Evolutionary conservation across 169 alveolate species (phyloP), one percentile per base, ranked within the genome.

Genomic region (Plasmodium cynomolgi): DNA sequence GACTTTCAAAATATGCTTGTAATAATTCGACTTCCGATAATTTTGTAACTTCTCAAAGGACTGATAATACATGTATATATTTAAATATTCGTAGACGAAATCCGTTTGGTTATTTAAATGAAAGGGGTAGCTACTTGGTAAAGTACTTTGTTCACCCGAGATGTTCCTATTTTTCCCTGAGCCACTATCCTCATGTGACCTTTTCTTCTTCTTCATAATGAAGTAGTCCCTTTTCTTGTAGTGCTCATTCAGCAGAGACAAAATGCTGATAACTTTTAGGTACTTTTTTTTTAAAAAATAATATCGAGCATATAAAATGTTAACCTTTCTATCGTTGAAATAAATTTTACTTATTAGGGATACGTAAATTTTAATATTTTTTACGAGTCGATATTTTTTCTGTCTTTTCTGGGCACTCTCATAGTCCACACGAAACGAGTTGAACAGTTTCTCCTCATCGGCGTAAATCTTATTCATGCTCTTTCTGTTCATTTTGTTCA

Each of bases 251-350:
- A 86, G 71, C 34, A 86, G 62, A 20, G 93, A 86, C 68, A 86
- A 77, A 15, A 86, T 86, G 23, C 39, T 56, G 20, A 86, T 86
- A 86, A 86, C 93, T 79, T 77, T 86, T 77, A 44, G 41, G 71
- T 86, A 86, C 71, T 86, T 86, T 75, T 86, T 50, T 86, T 86
- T 86, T 77, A 86, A 86, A 56, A 86, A 86, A 77, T 86, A 86
- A 54, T 86, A 86, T 29, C 93, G 34, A 41, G 93, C 93, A 86
- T 86, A 86, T 44, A 86, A 75, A 75, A 86, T 86, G 34, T 86
- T 75, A n/a, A 86, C 93, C 47, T 86, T 86, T 17, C 93, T 86
- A 41, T 86, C 81, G 81, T 86, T 86, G 41, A 56, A 86, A 75
- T 86, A 86, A 17, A 86, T 86, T 86, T 86, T 86, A 20, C 71